Evolutionary conservation across 441 rosid species (phyloP).

Genomic region (Populus hybrid): DNA sequence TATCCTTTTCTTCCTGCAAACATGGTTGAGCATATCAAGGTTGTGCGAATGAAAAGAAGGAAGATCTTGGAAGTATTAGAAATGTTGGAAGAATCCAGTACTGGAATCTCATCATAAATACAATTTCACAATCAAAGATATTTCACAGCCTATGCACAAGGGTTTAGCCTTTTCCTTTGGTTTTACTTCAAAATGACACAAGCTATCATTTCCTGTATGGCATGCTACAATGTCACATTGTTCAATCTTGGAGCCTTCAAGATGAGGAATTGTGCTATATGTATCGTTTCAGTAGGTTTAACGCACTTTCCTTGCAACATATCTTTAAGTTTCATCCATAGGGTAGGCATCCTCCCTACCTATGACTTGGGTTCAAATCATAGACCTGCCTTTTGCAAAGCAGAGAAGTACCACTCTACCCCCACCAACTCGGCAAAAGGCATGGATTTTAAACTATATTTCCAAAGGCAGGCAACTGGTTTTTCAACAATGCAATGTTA

Average conservation of each 20-base stretch:
- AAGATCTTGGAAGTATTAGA: not conserved
- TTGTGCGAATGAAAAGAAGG: not conserved
- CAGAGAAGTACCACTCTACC: too few species aligned
- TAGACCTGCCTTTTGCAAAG: not conserved
- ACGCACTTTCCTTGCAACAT: not conserved
- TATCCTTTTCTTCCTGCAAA: conserved; percentile 40
- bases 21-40: not conserved
- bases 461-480: not conserved
- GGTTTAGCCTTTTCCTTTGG: not conserved
- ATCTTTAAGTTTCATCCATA: not conserved
- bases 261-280: not conserved
- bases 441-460: too few species aligned
- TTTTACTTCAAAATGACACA: not conserved
- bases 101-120: not conserved
- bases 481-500: not conserved
- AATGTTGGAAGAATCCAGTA: not conserved
- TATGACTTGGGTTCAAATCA: not conserved
- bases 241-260: not conserved
- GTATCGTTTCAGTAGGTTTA: not conserved
- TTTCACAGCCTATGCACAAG: not conserved
- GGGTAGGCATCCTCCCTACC: not conserved
- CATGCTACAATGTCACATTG: not conserved
- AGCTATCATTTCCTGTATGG: not conserved
- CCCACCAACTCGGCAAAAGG: too few species aligned
- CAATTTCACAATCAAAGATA: not conserved